These are phyloP conservation scores for Mortierella antarctica DNA, from an alignment of 192 early-diverging fungal genomes.

Conservation along the genomic window DNA sequence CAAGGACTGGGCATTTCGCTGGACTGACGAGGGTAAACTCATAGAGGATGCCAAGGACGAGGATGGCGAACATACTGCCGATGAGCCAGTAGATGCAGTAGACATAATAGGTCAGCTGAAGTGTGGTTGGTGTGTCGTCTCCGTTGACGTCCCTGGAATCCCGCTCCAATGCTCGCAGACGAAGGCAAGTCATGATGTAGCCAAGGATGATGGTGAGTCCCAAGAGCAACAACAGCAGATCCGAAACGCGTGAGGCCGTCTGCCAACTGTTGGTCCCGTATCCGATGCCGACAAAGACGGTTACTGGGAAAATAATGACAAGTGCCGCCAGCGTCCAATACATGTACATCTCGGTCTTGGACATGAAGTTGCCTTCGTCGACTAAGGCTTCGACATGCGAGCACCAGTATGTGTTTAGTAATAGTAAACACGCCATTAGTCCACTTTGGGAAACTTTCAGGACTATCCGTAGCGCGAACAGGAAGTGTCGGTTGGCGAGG, in stretches of 20 bases:
- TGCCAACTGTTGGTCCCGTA: not conserved
- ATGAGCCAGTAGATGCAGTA: slow-evolving; percentile 47
- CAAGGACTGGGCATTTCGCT: slow-evolving; percentile 7
- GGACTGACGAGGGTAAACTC: not conserved
- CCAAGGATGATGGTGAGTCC: slow-evolving; percentile 16
- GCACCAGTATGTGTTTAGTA: slow-evolving; percentile 50
- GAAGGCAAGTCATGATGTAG: slow-evolving; percentile 26
- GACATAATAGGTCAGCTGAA: slow-evolving; percentile 37
- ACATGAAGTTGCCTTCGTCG: slow-evolving; percentile 52
- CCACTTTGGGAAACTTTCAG: slow-evolving; percentile 18
- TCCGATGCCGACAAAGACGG: not conserved
- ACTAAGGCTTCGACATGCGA: slow-evolving; percentile 41
- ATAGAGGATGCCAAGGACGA: slow-evolving; percentile 31
- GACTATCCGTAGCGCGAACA: slow-evolving; percentile 9
- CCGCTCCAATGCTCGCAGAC: slow-evolving; percentile 30
- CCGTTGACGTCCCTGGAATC: slow-evolving; percentile 47
- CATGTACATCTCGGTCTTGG: slow-evolving; percentile 34
- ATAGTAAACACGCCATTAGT: slow-evolving; percentile 25
- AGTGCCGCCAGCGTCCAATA: slow-evolving; percentile 23
- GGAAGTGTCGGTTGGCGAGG: not conserved
- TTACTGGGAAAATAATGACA: slow-evolving; percentile 13
- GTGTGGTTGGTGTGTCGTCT: slow-evolving; percentile 33
- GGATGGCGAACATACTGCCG: slow-evolving; percentile 27
- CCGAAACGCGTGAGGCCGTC: not conserved
- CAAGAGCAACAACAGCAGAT: slow-evolving; percentile 7